Base-by-base conservation (phyloP, 805 yeast genomes). In the Kodamaea jinghongensis region DNA sequence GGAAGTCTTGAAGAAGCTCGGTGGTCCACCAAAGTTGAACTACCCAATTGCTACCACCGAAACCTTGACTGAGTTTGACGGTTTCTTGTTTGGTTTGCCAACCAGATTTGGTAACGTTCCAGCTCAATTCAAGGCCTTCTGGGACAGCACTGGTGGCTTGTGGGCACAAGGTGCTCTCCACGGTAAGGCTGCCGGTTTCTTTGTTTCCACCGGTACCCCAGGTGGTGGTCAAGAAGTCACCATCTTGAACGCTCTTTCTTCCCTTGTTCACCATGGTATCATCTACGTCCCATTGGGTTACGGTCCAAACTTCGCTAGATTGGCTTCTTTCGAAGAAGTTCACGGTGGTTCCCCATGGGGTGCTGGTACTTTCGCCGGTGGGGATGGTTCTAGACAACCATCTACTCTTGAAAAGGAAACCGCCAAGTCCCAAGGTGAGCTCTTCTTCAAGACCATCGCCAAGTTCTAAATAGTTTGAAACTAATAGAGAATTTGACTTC, bases 271-370 rank as follows among this genome's bases (percentile, higher is more conserved):
- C 62, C 95, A 86, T 56, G 95, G 95, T 56, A 72, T 86, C 70
- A 67, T 81, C 49, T 86, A 63, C 61, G 79, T 86, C 44, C 95
- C 96, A 45, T 72, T 86, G 51, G 95, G 95, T 56, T 76, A 76
- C 66, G 78, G 73, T 38, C 61, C 70, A 27, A 73, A 70, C 26
- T 78, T 79, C 57, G 73, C 75, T 36, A 74, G 75, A 43, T 60
- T 80, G 51, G 49, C 76, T 47, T 73, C 73, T 61, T 55, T 83
- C 41, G 71, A 69, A 14, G 90, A 82, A 66, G 71, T 75, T 39
- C 90, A 82, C 56, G 95, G 93, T 52, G 83, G 84, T 52, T 77
- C 90, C 40, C 76, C 95, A 37, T 87, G 88, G 84, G 95, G 95
- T 63, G 87, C 95, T 31, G 93, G 91, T 56, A 68, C 85, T 42